Base-by-base conservation (phyloP, 225 moss, liverwort and hornwort genomes). In the Polytrichum formosum region DNA sequence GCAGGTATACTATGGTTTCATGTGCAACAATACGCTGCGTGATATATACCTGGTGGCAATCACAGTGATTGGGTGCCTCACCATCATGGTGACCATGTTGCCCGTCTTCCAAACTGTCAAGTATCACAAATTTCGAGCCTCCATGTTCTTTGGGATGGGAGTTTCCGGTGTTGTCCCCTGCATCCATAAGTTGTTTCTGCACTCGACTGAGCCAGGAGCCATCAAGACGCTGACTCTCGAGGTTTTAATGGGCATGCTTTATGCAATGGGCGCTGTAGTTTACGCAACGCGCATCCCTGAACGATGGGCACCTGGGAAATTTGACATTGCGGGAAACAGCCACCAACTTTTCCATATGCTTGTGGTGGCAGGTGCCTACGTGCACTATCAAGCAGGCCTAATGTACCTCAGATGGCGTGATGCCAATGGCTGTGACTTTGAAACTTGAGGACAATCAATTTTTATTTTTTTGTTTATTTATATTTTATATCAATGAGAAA, bases 271-370 rank as follows among this genome's bases (percentile, higher is more conserved):
- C 10, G 83, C 85, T 28, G 58, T 85, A 3, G 54, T 85, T 33
- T 85, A 89, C 68, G 83, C 89, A 1, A 74, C 72, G 30, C 80
- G 85, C 64, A 80, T 89, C 60, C 89, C 83, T 4, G 85, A 85
- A 67, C 37, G 85, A 21, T 68, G 80, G 69, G 76, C 70, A 67
- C 85, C 85, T 58, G 89, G 85, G 18, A 30, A 26, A 63, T 85
- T 89, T 71, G 85, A 89, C 37, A 83, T 89, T 53, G 78, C 78
- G 19, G 85, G 89, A 16, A 85, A 89, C 66, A 89, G 89, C 58
- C 89, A 85, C 63, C 89, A 85, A 66, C 69, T 89, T 18, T 89
- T 89, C 23, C 88, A 89, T 73, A 70, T 81, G n/a, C 73, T 89
- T 31, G 88, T 88, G 9, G 82, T 89, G 69, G 72, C 78, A 29